Evolutionary conservation across 352 stramenopile species (phyloP), one percentile per base, ranked within the genome.

Genomic region (Detonula confervacea): DNA sequence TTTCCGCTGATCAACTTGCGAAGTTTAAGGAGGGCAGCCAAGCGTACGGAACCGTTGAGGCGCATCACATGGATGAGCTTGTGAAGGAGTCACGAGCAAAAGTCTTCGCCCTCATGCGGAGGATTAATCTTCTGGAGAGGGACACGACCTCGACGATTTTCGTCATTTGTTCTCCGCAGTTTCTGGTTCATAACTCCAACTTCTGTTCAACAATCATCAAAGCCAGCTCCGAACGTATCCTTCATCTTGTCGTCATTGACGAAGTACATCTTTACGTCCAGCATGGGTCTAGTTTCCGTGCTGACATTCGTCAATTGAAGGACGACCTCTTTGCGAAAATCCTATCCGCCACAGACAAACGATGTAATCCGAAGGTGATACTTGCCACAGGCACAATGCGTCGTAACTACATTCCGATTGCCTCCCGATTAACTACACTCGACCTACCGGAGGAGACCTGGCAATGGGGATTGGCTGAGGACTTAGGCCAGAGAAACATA

Each of bases 1-100:
- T 66, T 2, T 52, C 57, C 24, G 57, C 57, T 42, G 57, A 66
- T 35, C 2, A 11, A 1, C 24, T 66, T 11, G 57, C 57, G 1
- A 66, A 66, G 16, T 62, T 62, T 16, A 25, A 5, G 1, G n/a
- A 11, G 9, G 54, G 2, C 54, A 25, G 24, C 16, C 25, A 62
- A n/a, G 7, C 4, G 16, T 37, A 37, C 29, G 54, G 54, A 1
- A 22, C 6, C 1, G 24, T 62, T 16, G 7, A 3, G 1, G 54
- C 29, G 3, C 24, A 37, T 20, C 2, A 62, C 24, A 1, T 62
- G 22, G 54, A 62, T 25, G 54, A 62, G 54, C 5, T 62, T 3
- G 39, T 18, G 9, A 16, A 42, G 4, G 8, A 37, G 6, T 37
- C 7, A 5, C 7, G 18, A 2, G 22, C 9, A 8, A 44, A 44